Evolutionary conservation across 1,284 basidiomycete species (phyloP).

Genomic region (Fomitopsis betulina): DNA sequence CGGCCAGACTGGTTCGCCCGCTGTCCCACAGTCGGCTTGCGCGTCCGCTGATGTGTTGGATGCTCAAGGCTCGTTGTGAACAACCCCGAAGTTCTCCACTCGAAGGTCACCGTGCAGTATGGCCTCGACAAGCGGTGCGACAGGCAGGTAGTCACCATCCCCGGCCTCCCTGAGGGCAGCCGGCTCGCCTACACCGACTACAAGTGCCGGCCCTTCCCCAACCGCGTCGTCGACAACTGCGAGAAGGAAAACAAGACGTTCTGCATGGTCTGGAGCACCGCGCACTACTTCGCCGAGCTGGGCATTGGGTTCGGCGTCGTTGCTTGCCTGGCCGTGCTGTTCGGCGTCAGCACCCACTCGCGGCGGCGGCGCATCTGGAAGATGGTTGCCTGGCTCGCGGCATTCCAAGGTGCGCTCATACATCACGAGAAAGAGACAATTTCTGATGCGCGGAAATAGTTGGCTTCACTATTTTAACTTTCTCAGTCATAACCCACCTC

Average conservation of each 20-base stretch:
- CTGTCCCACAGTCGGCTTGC: constrained; percentile 9
- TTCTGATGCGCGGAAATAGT: constrained; percentile 31
- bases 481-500: constrained; percentile 60
- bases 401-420: constrained; percentile 46
- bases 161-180: constrained; percentile 38
- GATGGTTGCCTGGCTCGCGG: constrained; percentile 57
- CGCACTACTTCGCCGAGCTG: constrained; percentile 58
- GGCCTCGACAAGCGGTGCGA: constrained; percentile 59
- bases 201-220: constrained; percentile 63
- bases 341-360: constrained; percentile 70
- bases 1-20: constrained; percentile 60
- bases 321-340: constrained; percentile 51
- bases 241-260: constrained; percentile 55
- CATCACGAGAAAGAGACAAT: background rate
- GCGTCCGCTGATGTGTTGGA: constrained; percentile 13
- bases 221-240: constrained; percentile 54
- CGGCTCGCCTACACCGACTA: constrained; percentile 49
- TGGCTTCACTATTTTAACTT: constrained; percentile 55
- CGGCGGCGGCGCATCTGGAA: constrained; percentile 71
- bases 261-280: constrained; percentile 68
- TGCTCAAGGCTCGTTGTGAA: constrained; percentile 53
- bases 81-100: constrained; percentile 42
- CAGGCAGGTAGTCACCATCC: constrained; percentile 43
- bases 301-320: constrained; percentile 58
- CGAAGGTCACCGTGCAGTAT: constrained; percentile 47